phyloP scores from a whole-genome alignment of 495 filamentous ascomycete genomes.

The Massariosphaeria phaeospora region DNA sequence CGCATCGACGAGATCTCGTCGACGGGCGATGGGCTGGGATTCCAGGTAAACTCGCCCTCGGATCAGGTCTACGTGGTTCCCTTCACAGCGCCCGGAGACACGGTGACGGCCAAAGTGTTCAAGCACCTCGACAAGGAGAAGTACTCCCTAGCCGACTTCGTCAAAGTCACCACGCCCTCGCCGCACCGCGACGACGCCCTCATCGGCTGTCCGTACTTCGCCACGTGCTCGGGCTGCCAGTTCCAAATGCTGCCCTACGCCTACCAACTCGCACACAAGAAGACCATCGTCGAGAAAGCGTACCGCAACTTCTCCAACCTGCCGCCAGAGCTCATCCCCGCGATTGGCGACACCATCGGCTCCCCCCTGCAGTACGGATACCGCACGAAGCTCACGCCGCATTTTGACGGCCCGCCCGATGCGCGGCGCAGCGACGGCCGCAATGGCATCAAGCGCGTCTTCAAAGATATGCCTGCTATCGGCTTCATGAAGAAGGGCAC shows the following conservation, averaged over 20 bases:
- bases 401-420: slow-evolving; percentile 70
- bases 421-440: slow-evolving; percentile 43
- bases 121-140: slow-evolving; percentile 54
- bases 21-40: slow-evolving; percentile 81
- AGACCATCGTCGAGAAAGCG: slow-evolving; percentile 80
- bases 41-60: slow-evolving; percentile 54
- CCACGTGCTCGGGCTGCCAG: slow-evolving; percentile 84
- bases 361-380: slow-evolving; percentile 88
- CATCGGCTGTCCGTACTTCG: slow-evolving; percentile 80
- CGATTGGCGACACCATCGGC: slow-evolving; percentile 76
- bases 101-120: slow-evolving; percentile 65
- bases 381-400: slow-evolving; percentile 92
- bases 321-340: slow-evolving; percentile 66
- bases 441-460: slow-evolving; percentile 43
- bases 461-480: slow-evolving; percentile 64
- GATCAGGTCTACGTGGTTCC: slow-evolving; percentile 83
- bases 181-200: slow-evolving; percentile 69
- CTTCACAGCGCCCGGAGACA: slow-evolving; percentile 79
- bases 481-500: slow-evolving; percentile 84
- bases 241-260: slow-evolving; percentile 93
- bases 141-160: slow-evolving; percentile 73
- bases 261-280: slow-evolving; percentile 80
- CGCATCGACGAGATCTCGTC: slow-evolving; percentile 72
- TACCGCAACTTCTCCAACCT: slow-evolving; percentile 86
- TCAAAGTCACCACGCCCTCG: slow-evolving; percentile 69